These are phyloP conservation scores for Pyricularia pennisetigena DNA, from an alignment of 2,329 filamentous ascomycete genomes.

Conservation along the genomic window DNA sequence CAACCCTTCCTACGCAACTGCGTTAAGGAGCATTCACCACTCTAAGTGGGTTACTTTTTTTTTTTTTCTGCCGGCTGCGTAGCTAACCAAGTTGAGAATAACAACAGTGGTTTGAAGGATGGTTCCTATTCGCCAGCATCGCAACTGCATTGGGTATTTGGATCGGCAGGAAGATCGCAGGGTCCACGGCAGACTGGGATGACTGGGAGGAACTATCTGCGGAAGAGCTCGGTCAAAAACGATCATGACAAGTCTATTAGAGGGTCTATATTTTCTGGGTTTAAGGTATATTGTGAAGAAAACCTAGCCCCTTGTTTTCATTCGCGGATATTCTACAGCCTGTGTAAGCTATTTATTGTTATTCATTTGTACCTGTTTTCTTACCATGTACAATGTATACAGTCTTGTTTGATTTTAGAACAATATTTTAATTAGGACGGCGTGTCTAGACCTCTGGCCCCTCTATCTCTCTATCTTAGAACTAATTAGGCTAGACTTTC, in stretches of 20 bases:
- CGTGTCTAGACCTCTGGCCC: too few relatives aligned
- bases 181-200: conserved; percentile 20
- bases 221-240: conserved; percentile 65
- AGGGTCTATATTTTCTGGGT: not conserved
- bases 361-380: not conserved
- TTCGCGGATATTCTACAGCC: not conserved
- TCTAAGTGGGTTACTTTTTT: not conserved
- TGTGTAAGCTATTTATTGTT: not conserved
- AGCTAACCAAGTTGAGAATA: not conserved
- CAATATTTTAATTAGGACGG: too few relatives aligned
- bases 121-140: conserved; percentile 64
- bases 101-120: conserved; percentile 70
- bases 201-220: conserved; percentile 46
- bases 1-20: too few relatives aligned
- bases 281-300: not conserved
- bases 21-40: not conserved
- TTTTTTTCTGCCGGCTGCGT: not conserved
- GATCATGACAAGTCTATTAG: conserved; percentile 32
- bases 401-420: not conserved
- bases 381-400: not conserved
- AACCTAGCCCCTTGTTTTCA: not conserved
- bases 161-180: conserved; percentile 53
- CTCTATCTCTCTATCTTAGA: too few relatives aligned
- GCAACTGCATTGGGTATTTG: conserved; percentile 64
- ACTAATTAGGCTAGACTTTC: too few relatives aligned